Evolutionary conservation across 1,139 yeast genomes (phyloP), one percentile per base, ranked within the genome.

Genomic region (Suhomyces atakaporum): DNA sequence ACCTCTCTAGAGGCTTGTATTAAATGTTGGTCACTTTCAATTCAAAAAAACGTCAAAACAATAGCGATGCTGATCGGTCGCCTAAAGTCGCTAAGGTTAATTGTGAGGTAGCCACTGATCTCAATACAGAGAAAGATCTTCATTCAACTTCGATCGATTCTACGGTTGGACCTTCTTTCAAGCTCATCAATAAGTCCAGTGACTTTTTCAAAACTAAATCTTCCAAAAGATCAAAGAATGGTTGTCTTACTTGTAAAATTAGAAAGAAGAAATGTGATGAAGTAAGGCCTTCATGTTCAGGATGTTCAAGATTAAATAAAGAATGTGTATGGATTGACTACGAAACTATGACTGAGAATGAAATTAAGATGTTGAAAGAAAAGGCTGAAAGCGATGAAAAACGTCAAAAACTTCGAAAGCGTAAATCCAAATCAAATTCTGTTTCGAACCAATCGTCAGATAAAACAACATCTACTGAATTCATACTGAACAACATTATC

Each of bases 181-280:
- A 40, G 22, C 31, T 38, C 21, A 35, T 40, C 15, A 27, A 32
- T 21, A 31, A 31, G 19, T 31, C 44, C 8, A 31, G 31, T 19
- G 44, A 40, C 15, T 38, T 40, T 26, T 36, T 32, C 25, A 26
- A 28, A 11, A 19, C 36, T 8, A 39, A 29, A 22, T 31, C 37
- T 9, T 12, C 40, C 25, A 39, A 36, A 42, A 53, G 80, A 37
- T 73, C 82, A 2, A 67, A 69, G 46, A 68, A 67, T 45, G 92
- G 92, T 0, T 84, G 92, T 54, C 59, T 81, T 29, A 81, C 89
- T 0, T 84, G 92, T 50, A 77, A 87, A 41, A 69, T 74, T 31
- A 62, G 92, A 27, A 84, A 84, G 66, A 84, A 84, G 57, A 77
- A 86, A 46, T 84, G 92, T 50, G 79, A 83, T 50, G 92, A 84